Conservation (phyloP, 225 moss, liverwort and hornwort genomes). For the Antitrichia curtipendula region DNA sequence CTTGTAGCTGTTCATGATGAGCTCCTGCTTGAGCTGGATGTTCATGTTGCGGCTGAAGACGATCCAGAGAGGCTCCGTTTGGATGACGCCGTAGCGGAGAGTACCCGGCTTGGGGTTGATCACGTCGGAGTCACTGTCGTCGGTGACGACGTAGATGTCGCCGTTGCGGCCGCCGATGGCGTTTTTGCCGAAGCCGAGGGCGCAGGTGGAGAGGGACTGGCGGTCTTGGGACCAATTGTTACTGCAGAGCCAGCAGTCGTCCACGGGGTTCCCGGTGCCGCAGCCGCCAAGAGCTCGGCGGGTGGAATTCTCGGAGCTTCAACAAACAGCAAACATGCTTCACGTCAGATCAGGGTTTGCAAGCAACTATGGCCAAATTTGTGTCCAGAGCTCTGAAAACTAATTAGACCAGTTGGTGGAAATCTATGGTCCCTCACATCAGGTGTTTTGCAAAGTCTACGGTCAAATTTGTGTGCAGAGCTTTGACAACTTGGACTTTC, state of each 20-base stretch:
- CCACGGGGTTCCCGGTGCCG: slow-evolving; percentile 34
- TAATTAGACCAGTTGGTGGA: neutral
- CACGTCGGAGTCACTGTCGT: slow-evolving; percentile 28
- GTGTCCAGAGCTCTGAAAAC: neutral
- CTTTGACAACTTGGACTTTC: neutral
- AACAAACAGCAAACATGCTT: neutral
- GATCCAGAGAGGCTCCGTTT: slow-evolving; percentile 36
- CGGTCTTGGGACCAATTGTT: slow-evolving; percentile 8
- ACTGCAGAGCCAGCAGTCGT: slow-evolving; percentile 38
- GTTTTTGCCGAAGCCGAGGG: slow-evolving; percentile 35
- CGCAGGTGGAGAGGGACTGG: slow-evolving; percentile 21
- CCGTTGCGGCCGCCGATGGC: slow-evolving; percentile 30
- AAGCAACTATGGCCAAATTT: neutral
- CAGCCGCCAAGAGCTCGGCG: slow-evolving; percentile 17
- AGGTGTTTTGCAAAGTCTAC: neutral
- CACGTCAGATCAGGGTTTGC: neutral
- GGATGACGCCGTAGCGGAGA: slow-evolving; percentile 24
- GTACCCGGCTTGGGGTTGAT: slow-evolving; percentile 29
- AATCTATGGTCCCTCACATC: neutral
- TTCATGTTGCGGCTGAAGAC: slow-evolving; percentile 37
- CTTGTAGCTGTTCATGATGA: slow-evolving; percentile 47
- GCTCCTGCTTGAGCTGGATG: slow-evolving; percentile 38
- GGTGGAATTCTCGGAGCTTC: neutral
- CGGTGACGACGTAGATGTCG: slow-evolving; percentile 28
- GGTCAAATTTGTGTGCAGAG: neutral